Evolutionary conservation across 2,329 filamentous ascomycete genomes (phyloP).

Genomic region (Hortaea sp.): DNA sequence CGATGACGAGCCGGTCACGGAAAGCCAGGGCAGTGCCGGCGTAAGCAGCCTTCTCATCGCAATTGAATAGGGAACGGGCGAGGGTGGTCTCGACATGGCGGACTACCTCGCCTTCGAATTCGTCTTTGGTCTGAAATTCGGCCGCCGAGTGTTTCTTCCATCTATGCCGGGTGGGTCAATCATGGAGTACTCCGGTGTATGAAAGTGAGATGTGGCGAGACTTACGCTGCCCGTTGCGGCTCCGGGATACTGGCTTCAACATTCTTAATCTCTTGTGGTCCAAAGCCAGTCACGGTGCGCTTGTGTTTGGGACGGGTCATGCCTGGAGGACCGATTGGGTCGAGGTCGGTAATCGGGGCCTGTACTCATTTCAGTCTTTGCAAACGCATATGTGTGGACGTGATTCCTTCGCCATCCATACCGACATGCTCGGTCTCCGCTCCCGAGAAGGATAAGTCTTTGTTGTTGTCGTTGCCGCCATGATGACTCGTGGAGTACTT

Average conservation of each 20-base stretch:
- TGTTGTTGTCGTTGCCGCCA: background rate
- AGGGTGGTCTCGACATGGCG: conserved; percentile 94
- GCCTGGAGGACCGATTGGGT: conserved; percentile 66
- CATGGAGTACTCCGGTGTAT: background rate
- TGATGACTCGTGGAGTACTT: too few species aligned
- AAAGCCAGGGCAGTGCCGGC: conserved; percentile 84
- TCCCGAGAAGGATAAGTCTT: background rate
- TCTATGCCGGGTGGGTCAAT: conserved; percentile 22
- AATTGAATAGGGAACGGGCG: conserved; percentile 94
- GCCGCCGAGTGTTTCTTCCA: conserved; percentile 54
- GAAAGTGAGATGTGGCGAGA: conserved; percentile 12
- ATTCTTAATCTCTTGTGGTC: conserved; percentile 79
- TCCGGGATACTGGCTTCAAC: conserved; percentile 90
- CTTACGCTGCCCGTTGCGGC: conserved; percentile 73
- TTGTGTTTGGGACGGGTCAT: conserved; percentile 94
- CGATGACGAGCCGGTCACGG: conserved; percentile 81
- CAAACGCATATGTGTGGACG: too few species aligned
- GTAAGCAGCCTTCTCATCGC: conserved; percentile 88
- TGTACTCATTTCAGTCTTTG: too few species aligned
- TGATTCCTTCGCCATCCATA: too few species aligned
- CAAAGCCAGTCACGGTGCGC: conserved; percentile 91
- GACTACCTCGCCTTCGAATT: conserved; percentile 75
- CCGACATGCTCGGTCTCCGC: conserved; percentile 10
- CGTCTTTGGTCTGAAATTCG: conserved; percentile 68
- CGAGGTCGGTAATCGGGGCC: conserved; percentile 78